These are phyloP conservation scores for Cercospora citrullina DNA, from an alignment of 2,329 filamentous ascomycete species.

Conservation along the genomic window DNA sequence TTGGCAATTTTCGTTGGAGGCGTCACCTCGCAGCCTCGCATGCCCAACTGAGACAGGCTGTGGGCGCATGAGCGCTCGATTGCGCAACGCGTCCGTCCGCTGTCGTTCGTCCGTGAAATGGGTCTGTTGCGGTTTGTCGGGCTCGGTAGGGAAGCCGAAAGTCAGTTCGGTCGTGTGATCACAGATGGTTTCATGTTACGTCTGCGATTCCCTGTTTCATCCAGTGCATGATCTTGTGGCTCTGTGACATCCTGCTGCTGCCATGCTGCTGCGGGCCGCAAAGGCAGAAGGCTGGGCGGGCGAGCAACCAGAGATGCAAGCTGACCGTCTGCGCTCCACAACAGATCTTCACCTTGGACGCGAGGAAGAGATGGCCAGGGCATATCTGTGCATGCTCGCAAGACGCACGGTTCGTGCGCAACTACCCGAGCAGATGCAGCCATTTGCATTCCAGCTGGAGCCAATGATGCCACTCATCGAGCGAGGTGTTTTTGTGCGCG, in stretches of 20 bases:
- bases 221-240: constrained; percentile 19
- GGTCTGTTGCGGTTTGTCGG: constrained; percentile 14
- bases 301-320: constrained; percentile 19
- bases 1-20: constrained; percentile 13
- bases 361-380: constrained; percentile 15
- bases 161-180: constrained; percentile 27
- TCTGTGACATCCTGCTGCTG: constrained; percentile 10
- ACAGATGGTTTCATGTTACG: constrained; percentile 5
- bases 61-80: constrained; percentile 16
- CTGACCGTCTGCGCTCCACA: constrained; percentile 25
- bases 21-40: constrained; percentile 23
- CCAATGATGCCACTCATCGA: constrained; percentile 19
- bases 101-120: constrained; percentile 4
- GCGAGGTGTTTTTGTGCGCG: not conserved
- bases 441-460: constrained; percentile 21
- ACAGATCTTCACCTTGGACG: constrained; percentile 18
- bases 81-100: constrained; percentile 12
- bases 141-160: constrained; percentile 22
- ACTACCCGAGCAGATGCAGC: constrained; percentile 22
- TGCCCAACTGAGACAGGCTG: constrained; percentile 20
- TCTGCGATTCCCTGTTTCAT: constrained; percentile 23
- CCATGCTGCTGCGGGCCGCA: constrained; percentile 25
- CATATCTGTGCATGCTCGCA: constrained; percentile 20
- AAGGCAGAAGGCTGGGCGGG: constrained; percentile 21
- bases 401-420: constrained; percentile 14